Evolutionary conservation across 2,329 filamentous ascomycete species (phyloP).

Genomic region (Fusarium haematococcum): DNA sequence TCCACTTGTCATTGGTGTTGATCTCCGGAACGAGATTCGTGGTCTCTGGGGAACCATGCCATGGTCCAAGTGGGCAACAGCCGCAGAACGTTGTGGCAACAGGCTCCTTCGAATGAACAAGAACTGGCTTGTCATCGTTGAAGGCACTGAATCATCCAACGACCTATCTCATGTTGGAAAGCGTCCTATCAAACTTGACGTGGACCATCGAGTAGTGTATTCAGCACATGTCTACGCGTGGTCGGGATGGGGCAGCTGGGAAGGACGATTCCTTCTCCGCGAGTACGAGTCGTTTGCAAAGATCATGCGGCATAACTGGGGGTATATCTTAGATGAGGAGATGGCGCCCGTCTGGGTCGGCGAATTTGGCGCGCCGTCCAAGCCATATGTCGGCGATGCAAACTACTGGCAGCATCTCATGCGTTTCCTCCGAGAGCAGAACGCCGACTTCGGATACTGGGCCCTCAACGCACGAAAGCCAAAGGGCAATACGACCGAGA

Average conservation of each 20-base stretch:
- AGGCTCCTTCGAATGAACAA: constrained; percentile 68
- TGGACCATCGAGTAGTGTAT: constrained; percentile 70
- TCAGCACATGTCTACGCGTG: constrained; percentile 76
- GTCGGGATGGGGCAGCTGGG: constrained; percentile 75
- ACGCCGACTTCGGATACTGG: constrained; percentile 78
- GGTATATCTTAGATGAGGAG: constrained; percentile 64
- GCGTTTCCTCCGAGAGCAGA: constrained; percentile 66
- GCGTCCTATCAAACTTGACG: constrained; percentile 68
- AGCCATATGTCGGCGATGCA: constrained; percentile 65
- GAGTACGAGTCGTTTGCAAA: constrained; percentile 71
- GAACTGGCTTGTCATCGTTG: constrained; percentile 76
- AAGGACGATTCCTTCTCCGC: constrained; percentile 70
- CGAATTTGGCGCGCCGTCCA: constrained; percentile 71
- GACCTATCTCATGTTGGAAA: constrained; percentile 67
- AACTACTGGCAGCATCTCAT: constrained; percentile 76
- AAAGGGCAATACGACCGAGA: constrained; percentile 66
- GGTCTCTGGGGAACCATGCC: constrained; percentile 77
- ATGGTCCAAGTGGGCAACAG: constrained; percentile 73
- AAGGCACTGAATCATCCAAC: constrained; percentile 75
- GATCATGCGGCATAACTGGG: constrained; percentile 75
- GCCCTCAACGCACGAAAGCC: constrained; percentile 76
- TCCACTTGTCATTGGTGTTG: constrained; percentile 72
- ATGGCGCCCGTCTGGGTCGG: constrained; percentile 74
- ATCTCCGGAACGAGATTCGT: constrained; percentile 76
- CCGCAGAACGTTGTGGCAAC: constrained; percentile 73